A percentile compares a stretch with the other conserved stretches of the same genome.
Evolutionary conservation across 1,284 basidiomycete species (phyloP).

Genomic region (Apiotrichum brassicae): DNA sequence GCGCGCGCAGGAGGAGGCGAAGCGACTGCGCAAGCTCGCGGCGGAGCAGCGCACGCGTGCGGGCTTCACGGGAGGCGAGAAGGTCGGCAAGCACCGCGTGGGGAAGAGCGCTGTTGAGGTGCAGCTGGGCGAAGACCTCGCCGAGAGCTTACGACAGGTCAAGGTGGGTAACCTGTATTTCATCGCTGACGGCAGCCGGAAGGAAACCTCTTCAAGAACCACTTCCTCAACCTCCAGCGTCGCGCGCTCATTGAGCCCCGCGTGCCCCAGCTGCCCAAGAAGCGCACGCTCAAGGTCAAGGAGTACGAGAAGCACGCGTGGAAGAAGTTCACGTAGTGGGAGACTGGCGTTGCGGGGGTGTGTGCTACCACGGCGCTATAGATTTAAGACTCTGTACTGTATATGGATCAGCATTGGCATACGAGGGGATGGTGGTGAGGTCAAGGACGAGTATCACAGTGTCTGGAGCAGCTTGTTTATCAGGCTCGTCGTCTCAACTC

Average conservation of each 20-base stretch:
- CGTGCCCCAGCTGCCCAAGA: slow-evolving; percentile 62
- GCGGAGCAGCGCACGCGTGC: slow-evolving; percentile 60
- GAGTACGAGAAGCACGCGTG: slow-evolving; percentile 85
- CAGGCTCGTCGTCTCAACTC: no score
- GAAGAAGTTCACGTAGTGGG: slow-evolving; percentile 60
- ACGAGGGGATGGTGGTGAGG: no score
- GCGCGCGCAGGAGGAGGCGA: slow-evolving; percentile 25
- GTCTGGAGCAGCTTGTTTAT: no score
- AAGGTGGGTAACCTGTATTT: slow-evolving; percentile 55
- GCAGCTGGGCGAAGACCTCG: slow-evolving; percentile 85
- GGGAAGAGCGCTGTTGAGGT: slow-evolving; percentile 67
- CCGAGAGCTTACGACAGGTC: slow-evolving; percentile 73
- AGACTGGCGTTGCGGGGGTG: not conserved
- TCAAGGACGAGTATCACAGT: no score
- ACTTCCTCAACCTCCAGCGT: slow-evolving; percentile 58
- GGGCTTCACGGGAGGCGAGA: slow-evolving; percentile 52
- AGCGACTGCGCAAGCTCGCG: slow-evolving; percentile 36
- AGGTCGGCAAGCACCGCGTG: slow-evolving; percentile 70
- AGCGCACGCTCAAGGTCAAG: slow-evolving; percentile 55
- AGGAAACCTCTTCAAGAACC: slow-evolving; percentile 85
- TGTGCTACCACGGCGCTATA: no score
- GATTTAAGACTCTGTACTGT: not conserved
- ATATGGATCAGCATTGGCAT: slow-evolving; percentile 1
- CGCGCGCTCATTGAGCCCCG: slow-evolving; percentile 49
- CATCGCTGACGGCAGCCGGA: slow-evolving; percentile 59